Percentiles rank a stretch among this genome's conserved stretches.
Conservation (phyloP, 2,329 filamentous ascomycete species). For the Fonsecaea monophora region DNA sequence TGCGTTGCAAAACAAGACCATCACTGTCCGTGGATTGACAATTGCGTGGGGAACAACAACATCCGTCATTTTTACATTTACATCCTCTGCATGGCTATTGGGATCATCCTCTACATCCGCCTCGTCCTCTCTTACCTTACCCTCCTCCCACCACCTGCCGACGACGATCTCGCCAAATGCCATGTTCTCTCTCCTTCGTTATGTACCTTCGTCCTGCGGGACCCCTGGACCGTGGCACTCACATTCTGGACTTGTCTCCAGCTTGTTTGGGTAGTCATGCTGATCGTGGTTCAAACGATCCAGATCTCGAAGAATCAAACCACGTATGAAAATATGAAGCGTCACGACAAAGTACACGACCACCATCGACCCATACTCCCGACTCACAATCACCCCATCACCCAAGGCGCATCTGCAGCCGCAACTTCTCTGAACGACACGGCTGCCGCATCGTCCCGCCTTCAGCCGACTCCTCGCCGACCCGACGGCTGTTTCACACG, state of each 20-base stretch:
- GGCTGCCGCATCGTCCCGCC: conserved; percentile 35
- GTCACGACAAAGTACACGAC: conserved; percentile 51
- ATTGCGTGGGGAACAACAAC: conserved; percentile 94
- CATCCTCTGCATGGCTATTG: conserved; percentile 76
- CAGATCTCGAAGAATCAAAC: conserved; percentile 93
- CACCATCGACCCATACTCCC: conserved; percentile 48
- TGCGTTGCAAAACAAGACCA: conserved; percentile 98
- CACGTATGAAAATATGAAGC: conserved; percentile 95
- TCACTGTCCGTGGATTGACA: conserved; percentile 97
- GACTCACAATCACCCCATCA: conserved; percentile 53
- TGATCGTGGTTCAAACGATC: conserved; percentile 89
- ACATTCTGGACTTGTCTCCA: conserved; percentile 82
- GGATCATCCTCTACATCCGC: conserved; percentile 74
- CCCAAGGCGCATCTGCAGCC: conserved; percentile 42
- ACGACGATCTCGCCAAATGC: conserved; percentile 60
- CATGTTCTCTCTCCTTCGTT: conserved; percentile 75
- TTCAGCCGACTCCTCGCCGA: conserved; percentile 62
- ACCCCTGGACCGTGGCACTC: conserved; percentile 82
- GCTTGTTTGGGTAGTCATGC: conserved; percentile 95
- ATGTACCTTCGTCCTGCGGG: conserved; percentile 78
- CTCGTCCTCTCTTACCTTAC: conserved; percentile 68
- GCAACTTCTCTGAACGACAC: conserved; percentile 45
- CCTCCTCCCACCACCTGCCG: conserved; percentile 12
- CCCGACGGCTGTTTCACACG: conserved; percentile 73
- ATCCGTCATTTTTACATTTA: conserved; percentile 95